These are phyloP conservation scores for Clonostachys rhizophaga DNA, from an alignment of 2,329 filamentous ascomycete species.

Conservation along the genomic window DNA sequence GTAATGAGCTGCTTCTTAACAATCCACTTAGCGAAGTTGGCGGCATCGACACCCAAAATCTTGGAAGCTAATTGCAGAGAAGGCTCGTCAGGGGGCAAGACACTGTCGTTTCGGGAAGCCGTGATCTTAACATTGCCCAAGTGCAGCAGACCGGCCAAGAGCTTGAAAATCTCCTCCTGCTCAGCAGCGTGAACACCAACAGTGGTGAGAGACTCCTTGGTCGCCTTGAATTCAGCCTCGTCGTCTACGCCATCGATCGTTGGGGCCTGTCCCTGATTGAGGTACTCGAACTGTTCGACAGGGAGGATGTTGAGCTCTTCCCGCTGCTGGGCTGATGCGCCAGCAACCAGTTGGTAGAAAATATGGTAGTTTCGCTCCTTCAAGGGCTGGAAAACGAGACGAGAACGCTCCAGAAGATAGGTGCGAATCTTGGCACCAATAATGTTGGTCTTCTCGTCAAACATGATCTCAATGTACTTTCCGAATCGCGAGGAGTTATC, in stretches of 20 bases:
- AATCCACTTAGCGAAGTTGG: conserved; percentile 94
- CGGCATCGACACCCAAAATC: conserved; percentile 81
- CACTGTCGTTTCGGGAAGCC: conserved; percentile 82
- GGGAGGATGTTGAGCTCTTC: conserved; percentile 75
- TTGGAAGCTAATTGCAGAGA: conserved; percentile 75
- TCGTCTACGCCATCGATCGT: conserved; percentile 94
- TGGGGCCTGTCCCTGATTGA: conserved; percentile 91
- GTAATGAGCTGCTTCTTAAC: conserved; percentile 98
- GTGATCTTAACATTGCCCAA: conserved; percentile 96
- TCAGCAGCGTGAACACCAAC: conserved; percentile 75
- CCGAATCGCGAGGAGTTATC: conserved; percentile 99
- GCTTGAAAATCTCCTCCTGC: conserved; percentile 81
- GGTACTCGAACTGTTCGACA: conserved; percentile 88
- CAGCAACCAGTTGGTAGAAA: conserved; percentile 95
- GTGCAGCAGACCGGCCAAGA: conserved; percentile 87
- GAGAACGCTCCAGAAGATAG: conserved; percentile 90
- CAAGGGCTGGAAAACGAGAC: conserved; percentile 92
- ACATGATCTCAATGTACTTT: conserved; percentile 99
- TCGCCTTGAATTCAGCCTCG: conserved; percentile 87
- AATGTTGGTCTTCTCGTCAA: conserved; percentile 90
- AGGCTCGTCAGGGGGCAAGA: conserved; percentile 75
- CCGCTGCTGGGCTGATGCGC: conserved; percentile 79
- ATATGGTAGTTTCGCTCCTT: conserved; percentile 99
- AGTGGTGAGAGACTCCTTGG: conserved; percentile 77
- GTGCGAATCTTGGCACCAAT: conserved; percentile 97